Base-by-base conservation (phyloP, 306 rosid species). In the Cicer pinnatifidum region DNA sequence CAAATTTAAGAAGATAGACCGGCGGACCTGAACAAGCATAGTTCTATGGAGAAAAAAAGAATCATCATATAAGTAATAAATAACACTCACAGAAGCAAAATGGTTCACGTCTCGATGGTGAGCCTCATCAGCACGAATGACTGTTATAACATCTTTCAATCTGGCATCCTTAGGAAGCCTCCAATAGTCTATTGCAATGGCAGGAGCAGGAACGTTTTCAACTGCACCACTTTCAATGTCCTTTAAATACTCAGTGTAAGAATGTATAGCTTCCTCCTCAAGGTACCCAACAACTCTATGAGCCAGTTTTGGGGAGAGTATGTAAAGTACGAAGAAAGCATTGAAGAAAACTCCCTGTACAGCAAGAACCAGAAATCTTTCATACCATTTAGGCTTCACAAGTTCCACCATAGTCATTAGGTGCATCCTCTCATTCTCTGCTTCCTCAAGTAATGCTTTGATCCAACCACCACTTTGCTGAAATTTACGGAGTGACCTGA, bases 331-430 rank as follows among this genome's bases (percentile, higher is more conserved):
- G 17, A 88, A 86, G 86, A 81, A 90, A 17, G 83, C 86, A 71
- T 90, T 90, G 84, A 90, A 90, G 90, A 88, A 90, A 47, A 88
- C 93, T 76, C 96, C 96, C 80, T 90, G 96, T n/a, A 87, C 96
- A 7, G 87, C 13, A 19, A 90, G 89, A 67, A 90, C 90, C 66
- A 90, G 78, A 6, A 88, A 76, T 48, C 96, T 81, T 77, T 90
- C 96, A 43, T 88, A 82, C 96, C 96, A 90, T 4, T 11, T 78
- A 3, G 96, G 96, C 44, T 88, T 77, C 71, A 90, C 96, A 2
- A 90, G 88, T 80, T 90, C 96, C 76, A 85, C 85, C 93, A 90
- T 88, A 0, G 96, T 90, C 96, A 88, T 90, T 41, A 90, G 75
- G 78, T 90, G 96, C 96, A 90, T 88, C 73, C 96, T 86, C 83